phyloP scores from a whole-genome alignment of 257 asterid species.

The Solanum chilense region DNA sequence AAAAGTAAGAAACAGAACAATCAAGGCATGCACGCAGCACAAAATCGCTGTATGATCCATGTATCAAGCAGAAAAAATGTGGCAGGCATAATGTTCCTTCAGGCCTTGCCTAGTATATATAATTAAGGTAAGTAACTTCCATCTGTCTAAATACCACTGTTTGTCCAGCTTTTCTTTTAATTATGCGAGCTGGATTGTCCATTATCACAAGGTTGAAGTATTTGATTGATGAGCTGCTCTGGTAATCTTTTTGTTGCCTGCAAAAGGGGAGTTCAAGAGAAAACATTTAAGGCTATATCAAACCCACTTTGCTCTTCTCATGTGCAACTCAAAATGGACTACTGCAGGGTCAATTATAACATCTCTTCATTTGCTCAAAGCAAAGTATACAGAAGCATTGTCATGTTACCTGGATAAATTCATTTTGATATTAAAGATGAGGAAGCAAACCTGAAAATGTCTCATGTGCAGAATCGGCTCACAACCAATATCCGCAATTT shows the following conservation, averaged over 20 bases:
- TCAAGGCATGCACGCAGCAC: neutral
- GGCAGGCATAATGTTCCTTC: neutral
- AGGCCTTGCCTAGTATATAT: neutral
- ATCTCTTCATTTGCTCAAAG: neutral
- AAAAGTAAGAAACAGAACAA: neutral
- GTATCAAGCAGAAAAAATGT: neutral
- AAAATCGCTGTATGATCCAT: neutral
- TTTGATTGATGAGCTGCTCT: conserved; percentile 62
- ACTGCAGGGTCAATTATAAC: neutral
- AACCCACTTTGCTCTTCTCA: neutral
- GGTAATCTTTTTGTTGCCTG: conserved; percentile 79
- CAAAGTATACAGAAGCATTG: neutral
- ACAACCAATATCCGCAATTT: conserved; percentile 90
- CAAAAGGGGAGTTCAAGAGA: neutral
- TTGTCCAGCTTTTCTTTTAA: neutral
- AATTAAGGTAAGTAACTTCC: neutral
- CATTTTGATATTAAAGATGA: neutral
- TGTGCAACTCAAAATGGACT: neutral
- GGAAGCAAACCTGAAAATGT: conserved; percentile 67
- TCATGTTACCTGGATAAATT: neutral
- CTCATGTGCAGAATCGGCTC: conserved; percentile 97
- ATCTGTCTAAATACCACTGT: neutral
- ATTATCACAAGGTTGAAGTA: conserved; percentile 27
- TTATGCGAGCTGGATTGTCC: conserved; percentile 5
- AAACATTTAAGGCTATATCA: neutral